phyloP scores from a whole-genome alignment of 352 stramenopile species.

The Salisapilia sapeloensis region DNA sequence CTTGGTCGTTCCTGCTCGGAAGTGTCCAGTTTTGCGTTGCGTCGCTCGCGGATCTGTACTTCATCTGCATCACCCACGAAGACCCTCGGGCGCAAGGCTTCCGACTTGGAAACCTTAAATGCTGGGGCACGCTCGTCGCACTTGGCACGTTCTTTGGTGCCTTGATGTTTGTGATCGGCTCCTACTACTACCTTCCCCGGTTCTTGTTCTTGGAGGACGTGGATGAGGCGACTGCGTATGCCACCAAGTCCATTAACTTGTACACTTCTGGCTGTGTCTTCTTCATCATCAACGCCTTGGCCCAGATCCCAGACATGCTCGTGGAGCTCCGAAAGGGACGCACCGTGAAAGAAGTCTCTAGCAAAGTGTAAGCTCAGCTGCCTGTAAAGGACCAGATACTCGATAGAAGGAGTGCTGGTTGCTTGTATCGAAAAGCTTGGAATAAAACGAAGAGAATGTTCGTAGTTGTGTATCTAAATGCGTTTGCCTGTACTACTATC shows the following conservation, averaged over 20 bases:
- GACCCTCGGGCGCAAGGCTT: constrained; percentile 24
- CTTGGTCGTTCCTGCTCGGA: constrained; percentile 59
- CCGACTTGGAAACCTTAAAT: constrained; percentile 28
- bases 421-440: no score
- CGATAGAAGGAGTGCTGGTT: not conserved
- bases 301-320: constrained; percentile 33
- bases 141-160: constrained; percentile 44
- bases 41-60: constrained; percentile 40
- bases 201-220: constrained; percentile 48
- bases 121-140: constrained; percentile 26
- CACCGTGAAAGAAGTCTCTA: constrained; percentile 3
- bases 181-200: constrained; percentile 63
- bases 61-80: constrained; percentile 40
- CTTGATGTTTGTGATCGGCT: constrained; percentile 59
- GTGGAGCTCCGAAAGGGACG: constrained; percentile 22
- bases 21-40: constrained; percentile 43
- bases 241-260: constrained; percentile 58
- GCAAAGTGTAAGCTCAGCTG: constrained; percentile 13
- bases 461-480: no score
- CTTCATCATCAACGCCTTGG: constrained; percentile 54
- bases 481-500: no score
- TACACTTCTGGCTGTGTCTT: constrained; percentile 60
- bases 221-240: constrained; percentile 26
- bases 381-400: constrained; percentile 3
- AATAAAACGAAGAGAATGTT: no score